phyloP scores from a whole-genome alignment of 495 filamentous ascomycete genomes.

The Aspergillus leporis region DNA sequence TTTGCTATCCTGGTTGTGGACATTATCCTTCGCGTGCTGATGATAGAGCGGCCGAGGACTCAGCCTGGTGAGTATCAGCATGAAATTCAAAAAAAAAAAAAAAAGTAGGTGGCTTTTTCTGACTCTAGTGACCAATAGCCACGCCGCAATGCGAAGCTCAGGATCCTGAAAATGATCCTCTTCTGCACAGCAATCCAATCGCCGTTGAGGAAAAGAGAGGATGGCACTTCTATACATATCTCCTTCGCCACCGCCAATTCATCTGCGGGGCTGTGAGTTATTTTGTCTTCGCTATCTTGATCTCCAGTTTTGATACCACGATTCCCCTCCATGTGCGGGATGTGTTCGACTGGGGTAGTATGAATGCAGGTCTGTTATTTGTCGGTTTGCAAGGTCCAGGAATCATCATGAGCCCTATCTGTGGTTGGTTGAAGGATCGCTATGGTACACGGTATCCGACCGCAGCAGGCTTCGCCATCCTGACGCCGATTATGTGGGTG shows the following conservation, averaged over 20 bases:
- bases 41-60: conserved; percentile 23
- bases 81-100: not conserved
- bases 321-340: conserved; percentile 30
- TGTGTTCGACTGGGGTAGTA: conserved; percentile 23
- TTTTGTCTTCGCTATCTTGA: conserved; percentile 18
- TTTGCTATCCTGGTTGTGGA: conserved; percentile 23
- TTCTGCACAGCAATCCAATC: conserved; percentile 1
- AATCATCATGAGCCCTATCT: conserved; percentile 23
- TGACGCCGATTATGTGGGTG: conserved; percentile 23
- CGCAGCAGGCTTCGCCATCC: conserved; percentile 18
- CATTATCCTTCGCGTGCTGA: conserved; percentile 25
- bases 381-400: conserved; percentile 21
- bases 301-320: conserved; percentile 31
- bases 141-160: not conserved
- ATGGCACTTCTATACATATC: conserved; percentile 15
- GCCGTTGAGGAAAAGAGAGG: conserved; percentile 9
- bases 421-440: conserved; percentile 31
- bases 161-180: conserved; percentile 15
- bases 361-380: conserved; percentile 26
- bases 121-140: not conserved
- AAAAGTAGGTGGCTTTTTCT: not conserved
- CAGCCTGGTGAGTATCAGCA: not conserved
- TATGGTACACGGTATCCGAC: conserved; percentile 24
- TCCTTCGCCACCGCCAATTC: conserved; percentile 20
- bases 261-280: conserved; percentile 16